Evolutionary conservation across 1,284 basidiomycete genomes (phyloP).

Genomic region (Coniophora puteana): DNA sequence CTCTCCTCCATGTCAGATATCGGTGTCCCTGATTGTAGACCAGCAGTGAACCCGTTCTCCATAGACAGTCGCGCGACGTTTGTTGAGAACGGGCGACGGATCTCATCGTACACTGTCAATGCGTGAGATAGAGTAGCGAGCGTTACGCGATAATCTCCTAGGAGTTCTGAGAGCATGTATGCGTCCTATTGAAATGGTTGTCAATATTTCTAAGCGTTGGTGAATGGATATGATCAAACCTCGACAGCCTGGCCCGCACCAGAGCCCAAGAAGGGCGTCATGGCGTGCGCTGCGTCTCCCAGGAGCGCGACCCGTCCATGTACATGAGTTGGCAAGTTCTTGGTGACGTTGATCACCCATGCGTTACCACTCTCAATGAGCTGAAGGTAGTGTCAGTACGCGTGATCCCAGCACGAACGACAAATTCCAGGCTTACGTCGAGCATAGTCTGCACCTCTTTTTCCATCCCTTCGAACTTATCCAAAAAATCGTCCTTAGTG

Average conservation of each 20-base stretch:
- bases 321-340: constrained; percentile 35
- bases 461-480: constrained; percentile 25
- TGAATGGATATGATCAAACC: constrained; percentile 25
- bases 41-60: constrained; percentile 13
- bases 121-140: constrained; percentile 30
- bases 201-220: background rate
- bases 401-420: background rate
- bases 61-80: constrained; percentile 20
- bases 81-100: constrained; percentile 38
- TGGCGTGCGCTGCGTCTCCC: constrained; percentile 57
- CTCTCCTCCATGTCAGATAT: constrained; percentile 9
- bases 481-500: constrained; percentile 19
- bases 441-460: constrained; percentile 23
- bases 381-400: constrained; percentile 18
- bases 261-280: constrained; percentile 51
- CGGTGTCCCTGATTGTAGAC: constrained; percentile 15
- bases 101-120: constrained; percentile 36
- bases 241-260: constrained; percentile 59
- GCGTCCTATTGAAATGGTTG: constrained; percentile 27
- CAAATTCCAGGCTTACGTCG: constrained; percentile 19
- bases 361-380: constrained; percentile 34
- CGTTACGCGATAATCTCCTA: constrained; percentile 37
- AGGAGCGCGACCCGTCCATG: constrained; percentile 40
- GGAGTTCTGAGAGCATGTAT: constrained; percentile 37
- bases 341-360: constrained; percentile 48